Base-by-base conservation (phyloP, 139 green algal species). In the Chlamydomonas sp. region DNA sequence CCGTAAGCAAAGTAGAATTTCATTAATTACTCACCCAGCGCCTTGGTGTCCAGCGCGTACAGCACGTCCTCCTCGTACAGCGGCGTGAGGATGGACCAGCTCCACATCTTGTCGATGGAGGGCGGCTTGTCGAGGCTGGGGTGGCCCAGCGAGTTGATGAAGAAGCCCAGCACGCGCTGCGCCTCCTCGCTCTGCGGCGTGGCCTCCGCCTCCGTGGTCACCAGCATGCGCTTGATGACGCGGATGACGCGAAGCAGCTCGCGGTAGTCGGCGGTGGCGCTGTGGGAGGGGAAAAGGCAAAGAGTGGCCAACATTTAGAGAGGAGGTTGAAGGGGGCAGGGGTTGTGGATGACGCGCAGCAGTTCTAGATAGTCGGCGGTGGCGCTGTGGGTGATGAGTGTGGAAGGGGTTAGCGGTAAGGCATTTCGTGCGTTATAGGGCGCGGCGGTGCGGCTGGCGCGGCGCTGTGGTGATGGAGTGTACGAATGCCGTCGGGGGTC, bases 151-250 rank as follows among this genome's bases (percentile, higher is more conserved):
- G 84, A 93, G 84, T 93, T 95, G 77, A 96, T 90, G 84, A 97
- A 98, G 85, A 96, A 96, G 74, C 93, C 92, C 63, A 98, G 92
- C 60, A 96, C 89, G 80, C 95, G 92, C 89, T 94, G 93, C 72
- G 94, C 93, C 89, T 97, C 95, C 75, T 95, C 91, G 79, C 88
- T 90, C 17, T 86, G 84, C 12, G 95, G 95, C 69, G 95, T 94
- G 31, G 90, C 88, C 85, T 93, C 88, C 4, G 90, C 88, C 59
- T 88, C 82, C 4, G 90, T 91, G 59, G 90, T 85, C 12, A 90
- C 31, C 0, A 93, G 80, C 90, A 93, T 93, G 76, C 82, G 81
- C 85, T 93, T 93, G 87, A 93, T 88, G 58, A 91, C 88, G 3
- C 78, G 77, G 72, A 91, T 86, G 31, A 90, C 89, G 17, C 77